phyloP scores from a whole-genome alignment of 768 basidiomycete species.

The Podaxis sp. region DNA sequence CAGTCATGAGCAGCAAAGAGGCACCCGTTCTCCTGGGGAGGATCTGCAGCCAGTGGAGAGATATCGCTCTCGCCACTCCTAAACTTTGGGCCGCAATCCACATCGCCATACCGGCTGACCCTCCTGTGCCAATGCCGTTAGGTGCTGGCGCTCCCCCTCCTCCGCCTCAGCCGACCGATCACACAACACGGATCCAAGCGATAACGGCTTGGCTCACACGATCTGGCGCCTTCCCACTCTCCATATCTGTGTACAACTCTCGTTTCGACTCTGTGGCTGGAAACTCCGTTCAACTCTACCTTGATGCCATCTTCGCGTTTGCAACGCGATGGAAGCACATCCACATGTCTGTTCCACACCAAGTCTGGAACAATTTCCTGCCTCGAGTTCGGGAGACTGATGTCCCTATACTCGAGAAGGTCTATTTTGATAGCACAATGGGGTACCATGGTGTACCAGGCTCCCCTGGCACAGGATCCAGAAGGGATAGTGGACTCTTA shows the following conservation, averaged over 20 bases:
- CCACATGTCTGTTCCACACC: constrained; percentile 14
- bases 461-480: constrained; percentile 3
- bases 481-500: constrained; percentile 12
- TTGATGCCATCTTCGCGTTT: constrained; percentile 8
- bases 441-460: constrained; percentile 10
- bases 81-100: constrained; percentile 21
- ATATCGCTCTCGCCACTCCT: constrained; percentile 16
- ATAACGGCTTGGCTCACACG: constrained; percentile 14
- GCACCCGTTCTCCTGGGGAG: constrained; percentile 20
- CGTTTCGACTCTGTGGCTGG: constrained; percentile 11
- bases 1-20: constrained; percentile 18
- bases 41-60: constrained; percentile 21
- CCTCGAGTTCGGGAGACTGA: constrained; percentile 5
- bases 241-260: constrained; percentile 13
- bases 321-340: constrained; percentile 14
- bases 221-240: constrained; percentile 14
- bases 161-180: neutral
- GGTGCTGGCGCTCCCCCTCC: neutral
- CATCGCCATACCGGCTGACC: constrained; percentile 18
- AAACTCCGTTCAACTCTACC: constrained; percentile 6
- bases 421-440: constrained; percentile 11
- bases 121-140: constrained; percentile 2
- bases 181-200: neutral
- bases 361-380: constrained; percentile 11
- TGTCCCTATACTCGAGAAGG: constrained; percentile 10